A percentile compares a stretch with the other conserved stretches of the same genome.
Evolutionary conservation across 2,329 filamentous ascomycete genomes (phyloP).

Genomic region (Malbranchea zuffiana): DNA sequence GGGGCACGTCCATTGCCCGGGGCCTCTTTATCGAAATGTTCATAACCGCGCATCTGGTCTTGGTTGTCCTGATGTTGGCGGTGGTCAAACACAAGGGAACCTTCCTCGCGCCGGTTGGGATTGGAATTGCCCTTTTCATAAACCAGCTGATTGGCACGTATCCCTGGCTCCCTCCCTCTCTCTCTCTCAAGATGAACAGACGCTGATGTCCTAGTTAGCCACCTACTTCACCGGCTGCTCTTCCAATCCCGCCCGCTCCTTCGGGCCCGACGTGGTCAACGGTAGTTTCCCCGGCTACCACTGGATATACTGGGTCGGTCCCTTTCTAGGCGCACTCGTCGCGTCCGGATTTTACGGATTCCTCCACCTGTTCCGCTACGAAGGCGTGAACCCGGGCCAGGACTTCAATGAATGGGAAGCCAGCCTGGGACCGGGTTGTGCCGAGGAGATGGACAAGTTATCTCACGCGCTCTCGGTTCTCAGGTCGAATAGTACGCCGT

Average conservation of each 20-base stretch:
- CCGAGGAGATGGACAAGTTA: too few relatives aligned
- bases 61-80: conserved; percentile 58
- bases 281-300: conserved; percentile 36
- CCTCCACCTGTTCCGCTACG: conserved; percentile 35
- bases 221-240: conserved; percentile 39
- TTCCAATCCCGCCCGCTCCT: conserved; percentile 39
- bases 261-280: conserved; percentile 38
- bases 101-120: conserved; percentile 58
- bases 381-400: conserved; percentile 40
- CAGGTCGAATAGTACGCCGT: too few relatives aligned
- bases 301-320: conserved; percentile 43
- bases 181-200: not conserved
- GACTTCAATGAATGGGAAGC: conserved; percentile 40
- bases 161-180: too few relatives aligned
- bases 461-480: too few relatives aligned
- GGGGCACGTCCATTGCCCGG: conserved; percentile 42
- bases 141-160: conserved; percentile 41
- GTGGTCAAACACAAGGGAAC: conserved; percentile 64
- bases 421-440: too few relatives aligned
- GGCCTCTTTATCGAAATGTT: conserved; percentile 59
- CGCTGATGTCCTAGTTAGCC: conserved; percentile 21
- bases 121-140: conserved; percentile 60
- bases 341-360: conserved; percentile 41
- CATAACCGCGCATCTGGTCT: conserved; percentile 51
- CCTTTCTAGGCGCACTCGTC: conserved; percentile 35